Conservation (phyloP, 768 basidiomycete genomes). For the Ramaria sp. region DNA sequence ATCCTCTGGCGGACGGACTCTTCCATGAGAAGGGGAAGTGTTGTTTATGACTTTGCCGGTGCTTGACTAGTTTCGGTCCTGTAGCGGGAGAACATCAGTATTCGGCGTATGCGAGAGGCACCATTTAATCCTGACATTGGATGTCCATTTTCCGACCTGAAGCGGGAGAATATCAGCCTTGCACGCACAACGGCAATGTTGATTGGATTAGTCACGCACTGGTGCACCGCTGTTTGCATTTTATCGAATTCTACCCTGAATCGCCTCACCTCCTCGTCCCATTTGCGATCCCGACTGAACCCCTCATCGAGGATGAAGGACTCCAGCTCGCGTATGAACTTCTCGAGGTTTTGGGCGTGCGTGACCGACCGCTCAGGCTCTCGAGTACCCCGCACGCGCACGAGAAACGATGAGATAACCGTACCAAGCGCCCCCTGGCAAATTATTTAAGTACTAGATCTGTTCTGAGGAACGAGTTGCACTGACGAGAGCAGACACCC, state of each 20-base stretch:
- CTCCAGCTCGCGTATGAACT: constrained; percentile 52
- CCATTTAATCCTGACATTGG: not conserved
- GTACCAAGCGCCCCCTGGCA: constrained; percentile 51
- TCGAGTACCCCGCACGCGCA: constrained; percentile 54
- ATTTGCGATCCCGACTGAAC: not conserved
- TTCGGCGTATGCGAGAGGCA: not conserved
- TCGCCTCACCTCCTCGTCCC: not conserved
- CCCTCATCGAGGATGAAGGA: constrained; percentile 52
- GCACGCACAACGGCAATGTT: not conserved
- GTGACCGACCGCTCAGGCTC: constrained; percentile 57
- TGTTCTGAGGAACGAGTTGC: not conserved
- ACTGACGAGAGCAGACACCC: constrained; percentile 3
- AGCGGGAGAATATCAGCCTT: not conserved
- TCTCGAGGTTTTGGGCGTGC: constrained; percentile 50
- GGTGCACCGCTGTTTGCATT: constrained; percentile 1
- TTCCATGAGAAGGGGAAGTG: too few relatives aligned
- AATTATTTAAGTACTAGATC: not conserved
- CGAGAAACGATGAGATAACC: constrained; percentile 60
- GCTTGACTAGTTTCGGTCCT: too few relatives aligned
- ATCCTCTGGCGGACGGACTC: too few relatives aligned
- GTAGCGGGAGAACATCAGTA: too few relatives aligned
- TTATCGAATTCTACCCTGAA: not conserved
- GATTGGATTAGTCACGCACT: not conserved
- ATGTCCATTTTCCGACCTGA: constrained; percentile 4
- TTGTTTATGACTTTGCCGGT: too few relatives aligned